phyloP scores from a whole-genome alignment of 805 yeast genomes.

The Kuraishia piskuri region DNA sequence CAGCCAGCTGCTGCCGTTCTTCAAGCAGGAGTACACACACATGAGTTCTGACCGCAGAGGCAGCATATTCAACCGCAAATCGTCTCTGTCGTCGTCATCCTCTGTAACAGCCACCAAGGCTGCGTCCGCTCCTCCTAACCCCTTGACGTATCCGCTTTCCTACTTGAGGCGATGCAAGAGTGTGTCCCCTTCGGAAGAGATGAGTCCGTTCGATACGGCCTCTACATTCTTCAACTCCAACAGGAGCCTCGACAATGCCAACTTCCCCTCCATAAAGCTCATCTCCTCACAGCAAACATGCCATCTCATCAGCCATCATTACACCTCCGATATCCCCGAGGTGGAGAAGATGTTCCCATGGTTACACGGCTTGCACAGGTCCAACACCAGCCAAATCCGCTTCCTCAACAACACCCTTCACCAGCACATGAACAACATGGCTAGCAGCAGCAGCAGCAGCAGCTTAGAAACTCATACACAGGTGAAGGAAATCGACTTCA shows the following conservation, averaged over 20 bases:
- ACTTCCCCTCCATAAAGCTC: constrained; percentile 11
- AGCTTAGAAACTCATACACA: not conserved
- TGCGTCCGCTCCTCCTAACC: constrained; percentile 1
- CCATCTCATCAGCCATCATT: constrained; percentile 13
- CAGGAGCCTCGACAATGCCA: constrained; percentile 6
- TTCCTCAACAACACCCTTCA: constrained; percentile 19
- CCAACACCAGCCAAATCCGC: constrained; percentile 45
- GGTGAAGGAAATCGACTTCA: not conserved
- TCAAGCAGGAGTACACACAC: not conserved
- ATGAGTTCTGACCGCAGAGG: not conserved
- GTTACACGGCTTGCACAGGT: constrained; percentile 70
- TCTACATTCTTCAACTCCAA: constrained; percentile 14
- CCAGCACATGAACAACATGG: constrained; percentile 1
- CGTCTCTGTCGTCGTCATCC: not conserved
- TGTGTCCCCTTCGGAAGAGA: not conserved
- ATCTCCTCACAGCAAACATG: constrained; percentile 18
- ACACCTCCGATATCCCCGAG: constrained; percentile 39
- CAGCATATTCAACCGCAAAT: not conserved
- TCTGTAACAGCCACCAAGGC: constrained; percentile 6
- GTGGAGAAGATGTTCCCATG: constrained; percentile 77
- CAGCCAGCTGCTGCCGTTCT: constrained; percentile 3
- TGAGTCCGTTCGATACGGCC: constrained; percentile 12
- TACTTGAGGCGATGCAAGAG: not conserved
- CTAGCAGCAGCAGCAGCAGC: not conserved
- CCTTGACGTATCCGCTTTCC: not conserved